Evolutionary conservation across 441 rosid genomes (phyloP).

Genomic region (California macrophylla): DNA sequence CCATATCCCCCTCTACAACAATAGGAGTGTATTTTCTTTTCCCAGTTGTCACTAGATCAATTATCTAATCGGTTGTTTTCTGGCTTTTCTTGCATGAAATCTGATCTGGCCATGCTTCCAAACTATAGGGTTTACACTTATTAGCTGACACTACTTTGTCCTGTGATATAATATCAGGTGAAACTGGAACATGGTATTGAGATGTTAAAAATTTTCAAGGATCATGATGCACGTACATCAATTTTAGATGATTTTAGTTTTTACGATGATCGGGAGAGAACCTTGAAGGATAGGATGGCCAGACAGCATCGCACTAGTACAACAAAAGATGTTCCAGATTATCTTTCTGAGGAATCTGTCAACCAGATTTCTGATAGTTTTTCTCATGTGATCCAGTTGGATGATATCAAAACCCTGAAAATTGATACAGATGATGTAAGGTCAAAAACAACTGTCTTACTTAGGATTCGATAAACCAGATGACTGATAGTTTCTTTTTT

Average conservation of each 20-base stretch:
- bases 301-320: slow-evolving; percentile 19
- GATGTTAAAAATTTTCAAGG: slow-evolving; percentile 66
- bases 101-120: neutral
- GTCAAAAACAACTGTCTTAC: neutral
- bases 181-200: slow-evolving; percentile 59
- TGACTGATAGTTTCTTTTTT: neutral
- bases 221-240: slow-evolving; percentile 42
- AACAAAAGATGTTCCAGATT: slow-evolving; percentile 12
- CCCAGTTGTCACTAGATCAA: neutral
- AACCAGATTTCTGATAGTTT: slow-evolving; percentile 15
- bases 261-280: slow-evolving; percentile 53
- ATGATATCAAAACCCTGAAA: slow-evolving; percentile 9
- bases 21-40: neutral
- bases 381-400: slow-evolving; percentile 15
- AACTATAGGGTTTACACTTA: neutral
- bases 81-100: neutral
- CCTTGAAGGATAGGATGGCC: slow-evolving; percentile 40
- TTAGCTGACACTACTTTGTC: slow-evolving; percentile 12
- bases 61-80: neutral
- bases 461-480: neutral
- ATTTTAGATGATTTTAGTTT: slow-evolving; percentile 64
- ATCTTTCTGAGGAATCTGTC: slow-evolving; percentile 11
- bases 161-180: slow-evolving; percentile 38
- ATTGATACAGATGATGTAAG: slow-evolving; percentile 14
- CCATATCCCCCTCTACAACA: neutral